These are phyloP conservation scores for Cryptococcus maquisensis DNA, from an alignment of 1,284 basidiomycete genomes.

Conservation along the genomic window DNA sequence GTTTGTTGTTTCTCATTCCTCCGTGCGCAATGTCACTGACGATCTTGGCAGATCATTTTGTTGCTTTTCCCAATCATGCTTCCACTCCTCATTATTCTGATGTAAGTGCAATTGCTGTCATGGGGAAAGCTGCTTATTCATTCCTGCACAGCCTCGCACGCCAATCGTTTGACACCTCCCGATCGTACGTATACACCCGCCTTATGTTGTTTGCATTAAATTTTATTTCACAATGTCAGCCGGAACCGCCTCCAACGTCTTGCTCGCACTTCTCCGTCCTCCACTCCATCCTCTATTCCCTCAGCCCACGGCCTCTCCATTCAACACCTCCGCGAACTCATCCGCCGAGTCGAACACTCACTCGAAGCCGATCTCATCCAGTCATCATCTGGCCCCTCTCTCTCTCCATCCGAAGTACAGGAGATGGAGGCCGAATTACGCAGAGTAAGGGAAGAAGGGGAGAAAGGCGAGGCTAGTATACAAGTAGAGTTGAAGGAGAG, in stretches of 20 bases:
- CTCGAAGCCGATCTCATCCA: constrained; percentile 37
- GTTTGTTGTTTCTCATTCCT: constrained; percentile 52
- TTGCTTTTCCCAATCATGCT: constrained; percentile 58
- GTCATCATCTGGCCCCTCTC: constrained; percentile 15
- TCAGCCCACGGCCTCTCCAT: constrained; percentile 27
- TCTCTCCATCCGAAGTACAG: background rate
- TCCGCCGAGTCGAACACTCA: constrained; percentile 32
- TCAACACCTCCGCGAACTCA: constrained; percentile 26
- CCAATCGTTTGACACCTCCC: constrained; percentile 30
- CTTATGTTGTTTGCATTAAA: too few relatives aligned
- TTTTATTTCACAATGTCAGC: too few relatives aligned
- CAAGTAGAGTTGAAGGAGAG: constrained; percentile 27
- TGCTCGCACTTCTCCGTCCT: constrained; percentile 10
- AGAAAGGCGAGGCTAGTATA: constrained; percentile 11
- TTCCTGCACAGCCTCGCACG: constrained; percentile 20
- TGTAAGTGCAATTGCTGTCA: constrained; percentile 12
- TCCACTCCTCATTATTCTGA: constrained; percentile 50
- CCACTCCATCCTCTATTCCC: background rate
- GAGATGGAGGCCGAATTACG: background rate
- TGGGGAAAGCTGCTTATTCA: background rate
- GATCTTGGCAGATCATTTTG: constrained; percentile 55
- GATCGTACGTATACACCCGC: constrained; percentile 24
- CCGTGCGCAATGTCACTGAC: constrained; percentile 2
- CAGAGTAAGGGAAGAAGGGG: background rate
- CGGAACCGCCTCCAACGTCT: constrained; percentile 32